Evolutionary conservation across 352 stramenopile genomes (phyloP).

Genomic region (Globisporangium iwayamae): DNA sequence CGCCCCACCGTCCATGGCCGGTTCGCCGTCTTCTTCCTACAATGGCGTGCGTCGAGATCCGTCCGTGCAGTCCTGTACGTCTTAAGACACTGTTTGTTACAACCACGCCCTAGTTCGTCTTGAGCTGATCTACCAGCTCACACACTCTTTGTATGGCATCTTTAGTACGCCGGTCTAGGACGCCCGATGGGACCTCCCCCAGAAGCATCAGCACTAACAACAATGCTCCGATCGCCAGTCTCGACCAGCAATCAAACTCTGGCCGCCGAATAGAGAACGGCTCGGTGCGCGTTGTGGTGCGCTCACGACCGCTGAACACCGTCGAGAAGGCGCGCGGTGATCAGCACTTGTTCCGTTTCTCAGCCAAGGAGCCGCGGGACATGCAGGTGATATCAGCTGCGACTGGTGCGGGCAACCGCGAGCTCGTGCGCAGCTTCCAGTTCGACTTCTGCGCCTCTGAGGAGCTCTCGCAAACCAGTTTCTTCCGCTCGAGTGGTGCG

Average conservation of each 20-base stretch:
- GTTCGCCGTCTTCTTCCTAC: background rate
- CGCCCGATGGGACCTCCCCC: conserved; percentile 5
- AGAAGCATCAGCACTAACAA: conserved; percentile 3
- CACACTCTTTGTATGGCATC: background rate
- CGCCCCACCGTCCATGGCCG: background rate
- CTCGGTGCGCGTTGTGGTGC: conserved; percentile 56
- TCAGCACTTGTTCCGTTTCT: conserved; percentile 49
- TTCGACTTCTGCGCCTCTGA: conserved; percentile 73
- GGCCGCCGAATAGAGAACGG: conserved; percentile 15
- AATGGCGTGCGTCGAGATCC: conserved; percentile 11
- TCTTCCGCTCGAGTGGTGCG: conserved; percentile 61
- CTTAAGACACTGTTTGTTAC: background rate
- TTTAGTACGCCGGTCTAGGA: conserved; percentile 12
- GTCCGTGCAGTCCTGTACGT: conserved; percentile 2
- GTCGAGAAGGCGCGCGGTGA: conserved; percentile 47
- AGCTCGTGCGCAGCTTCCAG: conserved; percentile 73
- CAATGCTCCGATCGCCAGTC: background rate
- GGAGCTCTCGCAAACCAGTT: conserved; percentile 51
- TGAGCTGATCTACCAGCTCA: background rate
- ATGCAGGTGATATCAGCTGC: conserved; percentile 54
- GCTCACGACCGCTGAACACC: conserved; percentile 60
- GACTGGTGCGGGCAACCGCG: conserved; percentile 29
- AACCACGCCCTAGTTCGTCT: background rate
- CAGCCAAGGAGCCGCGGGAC: conserved; percentile 35
- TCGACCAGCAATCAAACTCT: background rate